phyloP scores from a whole-genome alignment of 179 eudicot genomes.

The Amaranthus tricolor region DNA sequence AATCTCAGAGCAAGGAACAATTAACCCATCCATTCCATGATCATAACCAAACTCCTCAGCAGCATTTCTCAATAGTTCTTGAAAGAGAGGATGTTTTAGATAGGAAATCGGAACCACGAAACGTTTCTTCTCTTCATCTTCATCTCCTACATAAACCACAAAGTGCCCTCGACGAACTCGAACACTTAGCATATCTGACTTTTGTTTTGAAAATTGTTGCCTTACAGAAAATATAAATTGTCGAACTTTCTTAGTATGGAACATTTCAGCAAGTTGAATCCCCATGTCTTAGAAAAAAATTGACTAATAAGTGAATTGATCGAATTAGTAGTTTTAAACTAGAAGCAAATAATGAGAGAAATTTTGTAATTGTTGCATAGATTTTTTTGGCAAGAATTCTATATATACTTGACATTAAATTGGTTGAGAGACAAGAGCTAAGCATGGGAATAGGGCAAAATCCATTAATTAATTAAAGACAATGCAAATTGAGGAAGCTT shows the following conservation, averaged over 20 bases:
- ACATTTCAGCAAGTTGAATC: not conserved
- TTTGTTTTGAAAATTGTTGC: not conserved
- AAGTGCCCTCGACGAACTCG: constrained; percentile 40
- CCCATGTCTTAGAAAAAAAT: constrained; percentile 2
- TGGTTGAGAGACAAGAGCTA: not conserved
- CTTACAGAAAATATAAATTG: not conserved
- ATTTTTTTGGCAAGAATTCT: not conserved
- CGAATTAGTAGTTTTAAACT: not conserved
- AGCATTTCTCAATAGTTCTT: constrained; percentile 23
- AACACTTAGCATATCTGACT: not conserved
- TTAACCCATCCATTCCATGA: constrained; percentile 27
- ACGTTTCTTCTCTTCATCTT: constrained; percentile 24
- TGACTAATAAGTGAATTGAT: not conserved
- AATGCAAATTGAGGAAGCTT: constrained; percentile 20
- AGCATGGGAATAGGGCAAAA: constrained; percentile 11
- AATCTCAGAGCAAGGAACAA: constrained; percentile 29
- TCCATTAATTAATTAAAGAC: not conserved
- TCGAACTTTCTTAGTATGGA: constrained; percentile 16
- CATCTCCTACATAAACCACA: constrained; percentile 24
- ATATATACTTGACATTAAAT: not conserved
- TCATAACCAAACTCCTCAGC: constrained; percentile 39
- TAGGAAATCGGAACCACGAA: constrained; percentile 36
- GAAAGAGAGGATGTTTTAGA: constrained; percentile 35
- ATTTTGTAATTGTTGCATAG: not conserved
- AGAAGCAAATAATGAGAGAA: not conserved